A percentile compares a stretch with the other conserved stretches of the same genome.
Evolutionary conservation across 1,139 yeast genomes (phyloP).

Genomic region (Sugiyamaella paludigena): DNA sequence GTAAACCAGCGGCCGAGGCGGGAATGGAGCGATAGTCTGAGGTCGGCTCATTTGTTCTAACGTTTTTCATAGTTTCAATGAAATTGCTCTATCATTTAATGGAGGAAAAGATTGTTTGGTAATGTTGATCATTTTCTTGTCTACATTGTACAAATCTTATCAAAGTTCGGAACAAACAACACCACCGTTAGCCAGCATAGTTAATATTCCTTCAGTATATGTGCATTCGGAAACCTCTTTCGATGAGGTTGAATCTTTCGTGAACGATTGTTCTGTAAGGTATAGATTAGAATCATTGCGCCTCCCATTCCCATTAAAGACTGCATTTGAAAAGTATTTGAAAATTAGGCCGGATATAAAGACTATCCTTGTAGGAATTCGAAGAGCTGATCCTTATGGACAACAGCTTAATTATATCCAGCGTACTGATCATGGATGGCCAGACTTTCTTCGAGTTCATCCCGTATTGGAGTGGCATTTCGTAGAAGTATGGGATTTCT

Average conservation of each 20-base stretch:
- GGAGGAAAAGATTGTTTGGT: constrained; percentile 93
- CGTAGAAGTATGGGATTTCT: constrained; percentile 67
- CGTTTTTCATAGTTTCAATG: constrained; percentile 39
- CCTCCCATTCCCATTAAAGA: constrained; percentile 48
- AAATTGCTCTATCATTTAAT: constrained; percentile 74
- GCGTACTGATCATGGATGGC: constrained; percentile 83
- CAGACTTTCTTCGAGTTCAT: constrained; percentile 71
- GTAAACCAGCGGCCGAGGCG: too few relatives aligned
- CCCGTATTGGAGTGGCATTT: constrained; percentile 84
- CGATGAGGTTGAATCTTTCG: constrained; percentile 53
- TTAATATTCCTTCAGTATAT: constrained; percentile 51
- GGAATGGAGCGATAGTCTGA: background rate
- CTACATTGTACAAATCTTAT: constrained; percentile 47
- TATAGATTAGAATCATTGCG: constrained; percentile 37
- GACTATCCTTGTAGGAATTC: constrained; percentile 76
- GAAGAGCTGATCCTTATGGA: constrained; percentile 80
- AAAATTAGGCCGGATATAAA: constrained; percentile 46
- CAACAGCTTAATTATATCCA: constrained; percentile 53
- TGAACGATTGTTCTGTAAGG: constrained; percentile 33
- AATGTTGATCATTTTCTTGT: constrained; percentile 65
- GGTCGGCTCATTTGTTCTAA: background rate
- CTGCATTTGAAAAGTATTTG: constrained; percentile 64
- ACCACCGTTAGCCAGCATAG: constrained; percentile 7
- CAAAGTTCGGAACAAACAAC: constrained; percentile 23
- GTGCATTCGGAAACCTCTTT: constrained; percentile 70